These are phyloP conservation scores for Arthroderma sp. DNA, from an alignment of 2,329 filamentous ascomycete species.

Conservation along the genomic window DNA sequence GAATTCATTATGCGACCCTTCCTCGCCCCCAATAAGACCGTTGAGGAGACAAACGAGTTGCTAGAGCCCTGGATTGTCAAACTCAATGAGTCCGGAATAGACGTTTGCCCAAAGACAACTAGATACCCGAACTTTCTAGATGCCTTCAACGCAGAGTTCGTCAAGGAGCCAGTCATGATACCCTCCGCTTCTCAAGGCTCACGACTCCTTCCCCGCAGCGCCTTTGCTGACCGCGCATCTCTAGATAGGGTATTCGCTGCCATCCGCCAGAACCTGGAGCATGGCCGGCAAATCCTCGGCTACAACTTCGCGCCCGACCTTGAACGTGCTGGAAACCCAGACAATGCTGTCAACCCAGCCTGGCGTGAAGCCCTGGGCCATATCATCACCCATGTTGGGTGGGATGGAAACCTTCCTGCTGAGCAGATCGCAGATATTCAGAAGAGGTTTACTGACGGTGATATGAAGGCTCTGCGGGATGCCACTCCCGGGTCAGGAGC, in stretches of 20 bases:
- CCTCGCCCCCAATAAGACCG: conserved; percentile 24
- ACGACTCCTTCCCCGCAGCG: conserved; percentile 32
- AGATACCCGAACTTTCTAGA: conserved; percentile 17
- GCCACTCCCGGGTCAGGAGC: conserved; percentile 14
- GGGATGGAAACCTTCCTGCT: conserved; percentile 5
- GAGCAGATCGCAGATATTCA: conserved; percentile 11
- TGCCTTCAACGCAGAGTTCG: conserved; percentile 30
- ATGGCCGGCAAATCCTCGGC: not conserved
- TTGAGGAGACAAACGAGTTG: conserved; percentile 21
- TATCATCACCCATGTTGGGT: not conserved
- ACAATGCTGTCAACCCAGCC: conserved; percentile 1
- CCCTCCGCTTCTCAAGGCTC: conserved; percentile 29
- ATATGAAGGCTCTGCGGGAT: conserved; percentile 21
- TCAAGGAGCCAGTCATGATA: conserved; percentile 25
- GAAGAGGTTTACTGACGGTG: conserved; percentile 16
- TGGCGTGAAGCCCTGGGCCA: not conserved
- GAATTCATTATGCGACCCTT: conserved; percentile 22
- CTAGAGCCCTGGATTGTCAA: conserved; percentile 20
- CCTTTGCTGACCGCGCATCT: conserved; percentile 24
- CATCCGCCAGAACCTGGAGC: not conserved
- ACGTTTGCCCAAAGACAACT: conserved; percentile 27
- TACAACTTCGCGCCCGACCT: not conserved
- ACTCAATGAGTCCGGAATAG: conserved; percentile 22
- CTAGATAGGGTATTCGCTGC: conserved; percentile 25
- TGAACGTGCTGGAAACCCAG: conserved; percentile 10